A percentile compares a stretch with the other conserved stretches of the same genome.
These are phyloP conservation scores for Botryotinia calthae DNA, from an alignment of 2,329 filamentous ascomycete species.

Conservation along the genomic window DNA sequence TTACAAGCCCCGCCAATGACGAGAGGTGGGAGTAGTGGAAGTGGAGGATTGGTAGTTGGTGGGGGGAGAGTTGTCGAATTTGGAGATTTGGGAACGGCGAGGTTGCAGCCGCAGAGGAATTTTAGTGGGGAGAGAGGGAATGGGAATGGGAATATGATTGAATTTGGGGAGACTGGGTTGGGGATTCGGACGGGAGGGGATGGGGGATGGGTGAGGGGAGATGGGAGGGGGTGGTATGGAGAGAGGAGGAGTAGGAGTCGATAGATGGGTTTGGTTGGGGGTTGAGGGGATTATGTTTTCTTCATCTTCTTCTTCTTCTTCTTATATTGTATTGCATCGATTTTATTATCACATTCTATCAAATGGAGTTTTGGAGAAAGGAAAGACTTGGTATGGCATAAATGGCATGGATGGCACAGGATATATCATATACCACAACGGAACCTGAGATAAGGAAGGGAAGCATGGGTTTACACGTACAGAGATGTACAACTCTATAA, in stretches of 20 bases:
- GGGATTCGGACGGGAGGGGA: background rate
- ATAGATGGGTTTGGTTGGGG: background rate
- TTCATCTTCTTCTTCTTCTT: background rate
- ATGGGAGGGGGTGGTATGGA: conserved; percentile 8
- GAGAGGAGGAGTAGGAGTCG: conserved; percentile 1
- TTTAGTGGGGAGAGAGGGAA: background rate
- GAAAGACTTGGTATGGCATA: background rate
- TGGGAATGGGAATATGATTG: background rate
- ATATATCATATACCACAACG: background rate
- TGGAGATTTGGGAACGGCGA: conserved; percentile 27
- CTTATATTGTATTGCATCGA: background rate
- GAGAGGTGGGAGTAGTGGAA: conserved; percentile 22
- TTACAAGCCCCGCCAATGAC: conserved; percentile 19
- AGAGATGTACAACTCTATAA: background rate
- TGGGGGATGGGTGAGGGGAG: background rate
- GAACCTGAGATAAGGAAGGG: background rate
- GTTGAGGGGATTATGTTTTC: too few relatives aligned
- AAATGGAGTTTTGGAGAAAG: background rate
- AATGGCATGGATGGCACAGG: background rate
- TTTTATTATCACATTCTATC: background rate
- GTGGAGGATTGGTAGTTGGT: conserved; percentile 25
- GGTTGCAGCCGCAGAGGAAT: background rate
- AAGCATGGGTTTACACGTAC: background rate
- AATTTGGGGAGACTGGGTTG: background rate
- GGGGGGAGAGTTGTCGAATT: conserved; percentile 30